phyloP scores from a whole-genome alignment of 768 basidiomycete species.

The Lactifluus piperatus region DNA sequence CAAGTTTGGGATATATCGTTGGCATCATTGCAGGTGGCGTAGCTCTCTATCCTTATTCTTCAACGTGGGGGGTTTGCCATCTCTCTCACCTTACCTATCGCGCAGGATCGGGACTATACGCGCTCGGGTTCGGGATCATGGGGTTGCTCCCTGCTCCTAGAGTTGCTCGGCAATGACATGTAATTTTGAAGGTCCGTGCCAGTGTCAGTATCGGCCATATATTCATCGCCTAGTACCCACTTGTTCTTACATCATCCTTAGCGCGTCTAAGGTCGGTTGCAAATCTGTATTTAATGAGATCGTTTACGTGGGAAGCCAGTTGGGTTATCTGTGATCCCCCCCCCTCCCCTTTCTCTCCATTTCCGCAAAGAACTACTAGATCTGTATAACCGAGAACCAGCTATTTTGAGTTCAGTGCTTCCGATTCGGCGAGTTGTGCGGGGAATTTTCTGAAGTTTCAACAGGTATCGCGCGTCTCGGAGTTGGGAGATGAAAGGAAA shows the following conservation, averaged over 20 bases:
- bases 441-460: background rate
- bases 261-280: background rate
- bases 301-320: background rate
- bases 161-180: slow-evolving; percentile 9
- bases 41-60: slow-evolving; percentile 21
- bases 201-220: background rate
- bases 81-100: too few species aligned
- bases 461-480: too few species aligned
- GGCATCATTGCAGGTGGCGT: slow-evolving; percentile 42
- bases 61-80: too few species aligned
- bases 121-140: slow-evolving; percentile 62
- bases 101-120: slow-evolving; percentile 61
- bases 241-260: background rate
- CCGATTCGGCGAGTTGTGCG: background rate
- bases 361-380: background rate
- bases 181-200: background rate
- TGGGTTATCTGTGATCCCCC: background rate
- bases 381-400: background rate
- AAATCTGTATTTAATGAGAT: slow-evolving; percentile 4
- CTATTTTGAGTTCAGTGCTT: background rate
- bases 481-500: too few species aligned
- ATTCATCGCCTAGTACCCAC: background rate
- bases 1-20: too few species aligned
- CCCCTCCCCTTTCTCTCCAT: background rate
- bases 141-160: slow-evolving; percentile 59